These are phyloP conservation scores for Emericellopsis atlantica DNA, from an alignment of 2,329 filamentous ascomycete species.

Conservation along the genomic window DNA sequence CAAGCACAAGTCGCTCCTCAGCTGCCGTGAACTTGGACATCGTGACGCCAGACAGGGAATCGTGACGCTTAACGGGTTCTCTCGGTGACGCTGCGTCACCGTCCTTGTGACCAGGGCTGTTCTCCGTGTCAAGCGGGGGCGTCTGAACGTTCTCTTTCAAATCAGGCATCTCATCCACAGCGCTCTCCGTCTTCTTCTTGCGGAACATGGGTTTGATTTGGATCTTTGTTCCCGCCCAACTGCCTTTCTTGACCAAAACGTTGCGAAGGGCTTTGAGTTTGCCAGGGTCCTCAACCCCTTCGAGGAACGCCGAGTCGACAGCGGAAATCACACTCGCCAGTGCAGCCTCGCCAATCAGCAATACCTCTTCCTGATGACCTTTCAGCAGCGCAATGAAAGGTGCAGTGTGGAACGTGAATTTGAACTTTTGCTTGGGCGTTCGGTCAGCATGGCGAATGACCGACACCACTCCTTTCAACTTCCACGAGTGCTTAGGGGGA, in stretches of 20 bases:
- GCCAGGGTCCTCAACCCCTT: conserved; percentile 69
- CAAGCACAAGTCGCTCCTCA: conserved; percentile 84
- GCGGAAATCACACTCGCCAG: conserved; percentile 81
- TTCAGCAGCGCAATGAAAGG: conserved; percentile 92
- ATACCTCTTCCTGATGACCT: conserved; percentile 90
- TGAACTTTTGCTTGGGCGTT: conserved; percentile 98
- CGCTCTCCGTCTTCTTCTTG: conserved; percentile 56
- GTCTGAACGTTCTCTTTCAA: conserved; percentile 15
- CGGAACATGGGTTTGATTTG: conserved; percentile 99
- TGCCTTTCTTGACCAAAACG: conserved; percentile 82
- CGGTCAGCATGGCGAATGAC: conserved; percentile 94
- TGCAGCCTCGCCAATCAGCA: conserved; percentile 84
- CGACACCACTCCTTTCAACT: conserved; percentile 92
- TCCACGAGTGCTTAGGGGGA: conserved; percentile 86
- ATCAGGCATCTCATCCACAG: conserved; percentile 20
- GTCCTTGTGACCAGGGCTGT: conserved; percentile 6
- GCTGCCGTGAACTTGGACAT: conserved; percentile 89
- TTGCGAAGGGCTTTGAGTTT: conserved; percentile 82
- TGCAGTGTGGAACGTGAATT: conserved; percentile 95
- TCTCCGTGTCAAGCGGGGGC: conserved; percentile 8
- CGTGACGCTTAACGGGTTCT: conserved; percentile 48
- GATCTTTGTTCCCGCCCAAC: conserved; percentile 92
- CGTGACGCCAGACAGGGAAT: conserved; percentile 81
- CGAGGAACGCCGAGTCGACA: conserved; percentile 65
- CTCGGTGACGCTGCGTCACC: conserved; percentile 8